Evolutionary conservation across 2,329 filamentous ascomycete genomes (phyloP).

Genomic region (Penicillium sp.): DNA sequence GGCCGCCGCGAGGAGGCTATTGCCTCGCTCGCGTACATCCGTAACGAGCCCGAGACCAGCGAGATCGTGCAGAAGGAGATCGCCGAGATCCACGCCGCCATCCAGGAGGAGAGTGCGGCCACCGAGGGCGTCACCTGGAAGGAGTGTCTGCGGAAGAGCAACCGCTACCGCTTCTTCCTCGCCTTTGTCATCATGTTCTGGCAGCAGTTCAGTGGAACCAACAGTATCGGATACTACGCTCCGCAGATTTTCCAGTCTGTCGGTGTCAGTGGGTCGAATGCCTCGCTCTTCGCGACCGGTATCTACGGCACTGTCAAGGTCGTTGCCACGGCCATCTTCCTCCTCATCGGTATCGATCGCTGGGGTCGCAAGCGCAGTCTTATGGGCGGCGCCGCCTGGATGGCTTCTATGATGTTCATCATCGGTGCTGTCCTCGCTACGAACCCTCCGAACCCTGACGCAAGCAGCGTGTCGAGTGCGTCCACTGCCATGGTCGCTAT

Average conservation of each 20-base stretch:
- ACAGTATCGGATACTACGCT: conserved; percentile 38
- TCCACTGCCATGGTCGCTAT: conserved; percentile 42
- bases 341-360: conserved; percentile 6
- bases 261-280: conserved; percentile 36
- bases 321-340: conserved; percentile 38
- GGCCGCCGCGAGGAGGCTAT: conserved; percentile 52
- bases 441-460: conserved; percentile 24
- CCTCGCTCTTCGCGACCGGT: conserved; percentile 44
- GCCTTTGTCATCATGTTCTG: conserved; percentile 65
- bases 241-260: conserved; percentile 14
- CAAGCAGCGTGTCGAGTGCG: conserved; percentile 35
- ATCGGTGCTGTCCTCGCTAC: conserved; percentile 40
- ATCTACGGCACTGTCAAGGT: conserved; percentile 45
- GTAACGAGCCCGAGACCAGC: conserved; percentile 33
- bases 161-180: conserved; percentile 62
- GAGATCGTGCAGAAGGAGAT: conserved; percentile 39
- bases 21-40: conserved; percentile 42
- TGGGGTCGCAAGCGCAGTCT: conserved; percentile 8
- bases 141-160: conserved; percentile 49
- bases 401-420: conserved; percentile 9
- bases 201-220: conserved; percentile 59
- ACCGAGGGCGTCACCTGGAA: conserved; percentile 41
- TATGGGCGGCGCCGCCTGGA: background rate
- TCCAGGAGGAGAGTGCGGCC: conserved; percentile 46
- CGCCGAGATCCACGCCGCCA: conserved; percentile 46